These are phyloP conservation scores for Boechera divaricarpa DNA, from an alignment of 345 rosid species.

Conservation along the genomic window DNA sequence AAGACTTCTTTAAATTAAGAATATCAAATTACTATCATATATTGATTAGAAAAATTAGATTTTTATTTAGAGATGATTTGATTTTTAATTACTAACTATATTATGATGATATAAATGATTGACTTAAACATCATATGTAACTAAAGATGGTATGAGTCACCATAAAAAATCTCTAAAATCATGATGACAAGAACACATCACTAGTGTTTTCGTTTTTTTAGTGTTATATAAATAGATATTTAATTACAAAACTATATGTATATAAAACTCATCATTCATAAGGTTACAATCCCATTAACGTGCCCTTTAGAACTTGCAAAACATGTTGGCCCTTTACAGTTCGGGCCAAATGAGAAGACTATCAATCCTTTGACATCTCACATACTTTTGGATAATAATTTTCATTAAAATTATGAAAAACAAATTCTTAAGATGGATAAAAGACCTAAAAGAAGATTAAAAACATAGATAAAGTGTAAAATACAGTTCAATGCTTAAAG, in stretches of 20 bases:
- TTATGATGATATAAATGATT: too few relatives aligned
- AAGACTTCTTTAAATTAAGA: too few relatives aligned
- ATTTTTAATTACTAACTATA: too few relatives aligned
- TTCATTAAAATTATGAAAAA: not conserved
- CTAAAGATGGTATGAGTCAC: too few relatives aligned
- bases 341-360: not conserved
- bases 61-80: too few relatives aligned
- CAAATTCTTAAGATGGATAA: not conserved
- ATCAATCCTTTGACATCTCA: slow-evolving; percentile 3
- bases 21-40: too few relatives aligned
- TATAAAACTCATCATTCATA: not conserved
- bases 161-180: too few relatives aligned
- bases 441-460: slow-evolving; percentile 17
- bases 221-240: not conserved
- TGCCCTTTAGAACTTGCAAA: not conserved
- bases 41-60: too few relatives aligned
- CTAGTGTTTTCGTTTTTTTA: not conserved
- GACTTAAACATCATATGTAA: too few relatives aligned
- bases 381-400: not conserved
- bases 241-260: not conserved
- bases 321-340: not conserved
- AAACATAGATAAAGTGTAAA: slow-evolving; percentile 7
- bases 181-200: not conserved
- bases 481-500: slow-evolving; percentile 31
- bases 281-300: not conserved